phyloP scores from a whole-genome alignment of 2,329 filamentous ascomycete species.

The Ceratocystis variospora region DNA sequence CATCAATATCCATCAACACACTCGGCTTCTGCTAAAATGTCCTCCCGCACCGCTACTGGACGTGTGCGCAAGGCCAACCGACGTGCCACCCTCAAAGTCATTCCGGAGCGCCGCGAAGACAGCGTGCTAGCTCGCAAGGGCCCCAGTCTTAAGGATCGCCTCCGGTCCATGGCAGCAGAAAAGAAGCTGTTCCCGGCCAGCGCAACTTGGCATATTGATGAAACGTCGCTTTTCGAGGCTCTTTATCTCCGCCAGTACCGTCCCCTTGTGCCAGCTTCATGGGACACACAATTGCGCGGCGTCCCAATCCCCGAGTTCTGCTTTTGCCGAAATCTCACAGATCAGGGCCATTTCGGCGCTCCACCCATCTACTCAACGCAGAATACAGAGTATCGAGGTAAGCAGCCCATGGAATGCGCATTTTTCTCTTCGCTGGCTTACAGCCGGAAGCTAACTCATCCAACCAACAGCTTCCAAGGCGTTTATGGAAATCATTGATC shows the following conservation, averaged over 20 bases:
- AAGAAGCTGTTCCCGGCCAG: conserved; percentile 31
- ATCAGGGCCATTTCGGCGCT: conserved; percentile 23
- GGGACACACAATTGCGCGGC: conserved; percentile 22
- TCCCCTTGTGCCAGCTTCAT: conserved; percentile 30
- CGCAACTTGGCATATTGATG: conserved; percentile 38
- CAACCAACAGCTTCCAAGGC: conserved; percentile 28
- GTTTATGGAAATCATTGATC: conserved; percentile 29
- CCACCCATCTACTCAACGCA: conserved; percentile 30
- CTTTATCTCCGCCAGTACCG: conserved; percentile 31
- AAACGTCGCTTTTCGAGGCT: conserved; percentile 33
- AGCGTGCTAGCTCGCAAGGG: not conserved
- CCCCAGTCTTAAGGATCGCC: conserved; percentile 15
- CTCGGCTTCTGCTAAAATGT: not conserved
- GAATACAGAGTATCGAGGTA: conserved; percentile 29
- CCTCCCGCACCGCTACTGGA: not conserved
- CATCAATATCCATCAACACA: not conserved
- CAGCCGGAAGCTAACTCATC: not conserved
- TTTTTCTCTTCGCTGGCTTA: not conserved
- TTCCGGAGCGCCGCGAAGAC: not conserved
- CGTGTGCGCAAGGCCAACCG: conserved; percentile 1
- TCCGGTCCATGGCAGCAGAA: conserved; percentile 33
- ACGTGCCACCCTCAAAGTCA: not conserved
- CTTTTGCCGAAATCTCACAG: conserved; percentile 23
- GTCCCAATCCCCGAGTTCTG: conserved; percentile 29
- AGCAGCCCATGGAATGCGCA: conserved; percentile 5